phyloP scores from a whole-genome alignment of 2,329 filamentous ascomycete species.

The Fusarium armeniacum region DNA sequence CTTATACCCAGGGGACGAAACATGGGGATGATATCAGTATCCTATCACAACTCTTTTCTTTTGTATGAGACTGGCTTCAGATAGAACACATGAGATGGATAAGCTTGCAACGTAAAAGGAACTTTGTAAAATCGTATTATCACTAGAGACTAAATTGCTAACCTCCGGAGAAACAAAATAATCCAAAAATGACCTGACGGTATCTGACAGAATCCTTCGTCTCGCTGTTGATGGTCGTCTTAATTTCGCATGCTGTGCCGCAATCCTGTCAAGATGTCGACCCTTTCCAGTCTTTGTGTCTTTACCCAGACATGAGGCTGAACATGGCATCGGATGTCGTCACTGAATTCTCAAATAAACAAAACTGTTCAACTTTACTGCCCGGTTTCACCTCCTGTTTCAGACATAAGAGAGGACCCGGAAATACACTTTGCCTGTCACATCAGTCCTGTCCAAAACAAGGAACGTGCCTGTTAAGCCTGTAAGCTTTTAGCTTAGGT shows the following conservation, averaged over 20 bases:
- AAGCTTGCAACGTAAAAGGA: neutral
- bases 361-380: neutral
- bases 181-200: neutral
- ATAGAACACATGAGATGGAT: neutral
- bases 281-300: neutral
- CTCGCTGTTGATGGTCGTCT: neutral
- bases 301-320: neutral
- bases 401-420: neutral
- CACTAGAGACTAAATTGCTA: neutral
- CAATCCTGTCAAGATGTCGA: neutral
- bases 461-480: neutral
- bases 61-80: neutral
- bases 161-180: no score
- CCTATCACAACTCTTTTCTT: neutral
- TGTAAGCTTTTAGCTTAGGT: slow-evolving; percentile 1
- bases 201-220: neutral
- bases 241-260: neutral
- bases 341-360: neutral
- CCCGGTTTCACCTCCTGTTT: slow-evolving; percentile 3
- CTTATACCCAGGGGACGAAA: slow-evolving; percentile 4
- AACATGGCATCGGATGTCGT: neutral
- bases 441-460: neutral
- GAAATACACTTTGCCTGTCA: slow-evolving; percentile 12
- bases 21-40: neutral
- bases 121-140: neutral